Evolutionary conservation across 371 early-diverging fungal genomes (phyloP).

Genomic region (Mucor velutinosus): DNA sequence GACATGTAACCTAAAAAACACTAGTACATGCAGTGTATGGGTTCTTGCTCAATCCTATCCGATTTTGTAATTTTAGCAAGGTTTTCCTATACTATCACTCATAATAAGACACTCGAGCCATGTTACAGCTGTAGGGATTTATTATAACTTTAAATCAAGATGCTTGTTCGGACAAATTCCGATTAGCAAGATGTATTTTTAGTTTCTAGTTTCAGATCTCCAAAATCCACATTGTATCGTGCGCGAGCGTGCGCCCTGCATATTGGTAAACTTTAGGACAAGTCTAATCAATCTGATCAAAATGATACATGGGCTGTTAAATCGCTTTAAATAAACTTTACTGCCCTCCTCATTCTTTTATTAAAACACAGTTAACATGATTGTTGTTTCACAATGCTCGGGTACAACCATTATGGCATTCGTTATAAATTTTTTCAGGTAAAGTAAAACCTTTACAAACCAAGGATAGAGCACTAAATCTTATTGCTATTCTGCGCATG

Average conservation of each 20-base stretch:
- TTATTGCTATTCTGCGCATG: neutral
- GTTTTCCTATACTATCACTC: no score
- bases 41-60: no score
- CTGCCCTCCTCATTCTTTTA: neutral
- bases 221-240: neutral
- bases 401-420: neutral
- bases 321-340: neutral
- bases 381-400: neutral
- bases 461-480: neutral
- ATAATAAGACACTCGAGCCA: neutral
- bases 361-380: neutral
- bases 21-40: no score
- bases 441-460: neutral
- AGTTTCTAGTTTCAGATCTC: neutral
- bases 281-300: neutral
- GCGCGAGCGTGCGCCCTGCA: neutral
- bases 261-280: neutral
- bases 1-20: no score
- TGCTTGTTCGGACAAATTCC: neutral
- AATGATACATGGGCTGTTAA: neutral
- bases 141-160: neutral
- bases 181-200: neutral
- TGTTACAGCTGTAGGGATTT: neutral
- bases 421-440: no score
- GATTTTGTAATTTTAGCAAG: no score